These are phyloP conservation scores for Umbelopsis sp. DNA, from an alignment of 192 early-diverging fungal species.

Conservation along the genomic window DNA sequence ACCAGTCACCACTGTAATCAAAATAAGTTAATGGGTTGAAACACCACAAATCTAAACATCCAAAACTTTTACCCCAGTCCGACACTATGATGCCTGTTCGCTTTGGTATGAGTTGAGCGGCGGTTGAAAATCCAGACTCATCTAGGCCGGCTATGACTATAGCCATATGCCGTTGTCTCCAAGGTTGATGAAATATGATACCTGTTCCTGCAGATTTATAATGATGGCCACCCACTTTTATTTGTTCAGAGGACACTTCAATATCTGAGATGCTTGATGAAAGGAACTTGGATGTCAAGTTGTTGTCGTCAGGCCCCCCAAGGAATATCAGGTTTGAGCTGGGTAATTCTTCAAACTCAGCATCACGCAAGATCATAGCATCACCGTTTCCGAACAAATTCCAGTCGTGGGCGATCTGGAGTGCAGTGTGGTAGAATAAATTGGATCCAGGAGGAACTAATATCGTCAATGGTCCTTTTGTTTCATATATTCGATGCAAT, in stretches of 20 bases:
- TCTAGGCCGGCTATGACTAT: constrained; percentile 50
- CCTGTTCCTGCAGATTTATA: constrained; percentile 36
- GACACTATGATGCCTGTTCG: constrained; percentile 52
- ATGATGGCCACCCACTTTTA: constrained; percentile 24
- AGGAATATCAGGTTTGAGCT: constrained; percentile 62
- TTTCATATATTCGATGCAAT: constrained; percentile 42
- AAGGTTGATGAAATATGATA: constrained; percentile 46
- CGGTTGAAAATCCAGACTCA: constrained; percentile 37
- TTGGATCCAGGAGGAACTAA: constrained; percentile 39
- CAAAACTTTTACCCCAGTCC: constrained; percentile 47
- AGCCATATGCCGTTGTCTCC: constrained; percentile 24
- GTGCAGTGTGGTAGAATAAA: constrained; percentile 50
- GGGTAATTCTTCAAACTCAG: constrained; percentile 54
- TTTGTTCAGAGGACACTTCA: not conserved
- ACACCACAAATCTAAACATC: not conserved
- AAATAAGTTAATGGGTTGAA: not conserved
- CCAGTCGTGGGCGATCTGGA: constrained; percentile 64
- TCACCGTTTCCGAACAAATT: constrained; percentile 66
- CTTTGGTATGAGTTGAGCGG: constrained; percentile 47
- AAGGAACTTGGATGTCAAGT: constrained; percentile 43
- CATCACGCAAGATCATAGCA: constrained; percentile 46
- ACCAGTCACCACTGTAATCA: constrained; percentile 40
- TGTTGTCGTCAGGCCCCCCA: constrained; percentile 62
- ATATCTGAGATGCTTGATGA: not conserved
- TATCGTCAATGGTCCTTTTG: constrained; percentile 50